phyloP scores from a whole-genome alignment of 2,329 filamentous ascomycete species.

The Fusarium oligoseptatum region DNA sequence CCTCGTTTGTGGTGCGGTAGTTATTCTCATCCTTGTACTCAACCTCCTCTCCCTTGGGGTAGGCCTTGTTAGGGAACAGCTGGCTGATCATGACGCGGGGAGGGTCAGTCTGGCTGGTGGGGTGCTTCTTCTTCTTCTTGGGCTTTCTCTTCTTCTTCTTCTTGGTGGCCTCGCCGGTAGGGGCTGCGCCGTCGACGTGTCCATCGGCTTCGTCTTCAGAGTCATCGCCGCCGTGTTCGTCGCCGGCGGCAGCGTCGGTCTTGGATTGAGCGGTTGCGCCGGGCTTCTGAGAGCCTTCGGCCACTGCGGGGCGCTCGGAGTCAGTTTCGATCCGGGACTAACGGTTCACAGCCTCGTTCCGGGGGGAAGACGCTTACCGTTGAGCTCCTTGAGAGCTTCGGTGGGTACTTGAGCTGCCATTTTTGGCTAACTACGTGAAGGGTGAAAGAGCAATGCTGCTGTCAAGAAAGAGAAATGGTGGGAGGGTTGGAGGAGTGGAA shows the following conservation, averaged over 20 bases:
- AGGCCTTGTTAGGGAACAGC: constrained; percentile 79
- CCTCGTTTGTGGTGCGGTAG: constrained; percentile 83
- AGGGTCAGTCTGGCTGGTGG: constrained; percentile 79
- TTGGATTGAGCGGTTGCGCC: constrained; percentile 57
- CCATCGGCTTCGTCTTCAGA: constrained; percentile 67
- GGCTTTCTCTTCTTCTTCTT: constrained; percentile 82
- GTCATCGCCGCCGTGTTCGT: constrained; percentile 63
- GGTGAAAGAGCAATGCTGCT: constrained; percentile 30
- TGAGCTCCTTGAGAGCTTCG: constrained; percentile 60
- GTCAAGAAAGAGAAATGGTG: constrained; percentile 41
- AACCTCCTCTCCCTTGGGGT: constrained; percentile 82
- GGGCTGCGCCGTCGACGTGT: constrained; percentile 51
- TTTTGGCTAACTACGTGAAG: constrained; percentile 46
- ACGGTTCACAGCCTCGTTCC: neutral
- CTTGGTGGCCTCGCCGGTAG: constrained; percentile 54
- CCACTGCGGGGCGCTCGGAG: constrained; percentile 50
- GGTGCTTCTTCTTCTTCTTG: constrained; percentile 84
- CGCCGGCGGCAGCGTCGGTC: constrained; percentile 54
- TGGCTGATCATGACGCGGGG: constrained; percentile 79
- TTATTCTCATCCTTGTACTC: constrained; percentile 83
- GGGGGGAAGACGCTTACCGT: constrained; percentile 47
- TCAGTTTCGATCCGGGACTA: constrained; percentile 14
- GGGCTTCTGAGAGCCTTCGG: constrained; percentile 55
- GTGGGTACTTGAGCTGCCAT: constrained; percentile 60
- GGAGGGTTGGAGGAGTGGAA: constrained; percentile 34